Percentiles rank a stretch among this genome's conserved stretches.
Conservation (phyloP, 1,284 basidiomycete species). For the Sporisorium sorghi region DNA sequence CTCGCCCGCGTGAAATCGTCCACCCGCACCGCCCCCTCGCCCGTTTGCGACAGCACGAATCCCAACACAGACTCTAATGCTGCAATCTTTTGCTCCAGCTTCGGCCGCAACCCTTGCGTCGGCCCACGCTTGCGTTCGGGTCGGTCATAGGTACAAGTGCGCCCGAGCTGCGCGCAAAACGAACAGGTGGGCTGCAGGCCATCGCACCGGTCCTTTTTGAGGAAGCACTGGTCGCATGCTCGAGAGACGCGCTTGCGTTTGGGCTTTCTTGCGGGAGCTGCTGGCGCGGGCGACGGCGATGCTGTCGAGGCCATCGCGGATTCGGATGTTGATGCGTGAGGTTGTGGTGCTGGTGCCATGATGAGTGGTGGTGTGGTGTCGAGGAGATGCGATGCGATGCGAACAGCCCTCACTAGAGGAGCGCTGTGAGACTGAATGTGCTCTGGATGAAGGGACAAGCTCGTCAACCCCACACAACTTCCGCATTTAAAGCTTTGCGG, state of each 20-base stretch:
- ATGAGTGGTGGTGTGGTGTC: neutral
- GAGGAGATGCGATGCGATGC: neutral
- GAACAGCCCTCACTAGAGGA: too few species aligned
- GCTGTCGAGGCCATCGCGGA: neutral
- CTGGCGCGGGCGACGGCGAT: neutral
- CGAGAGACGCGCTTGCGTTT: slow-evolving; percentile 51
- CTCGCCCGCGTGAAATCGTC: neutral
- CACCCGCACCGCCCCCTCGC: neutral
- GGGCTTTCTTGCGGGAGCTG: neutral
- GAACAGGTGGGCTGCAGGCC: slow-evolving; percentile 31
- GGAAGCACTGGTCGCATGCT: slow-evolving; percentile 53
- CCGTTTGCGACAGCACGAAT: slow-evolving; percentile 7
- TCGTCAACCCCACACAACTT: neutral
- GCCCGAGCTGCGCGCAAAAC: slow-evolving; percentile 21
- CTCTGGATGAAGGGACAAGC: neutral
- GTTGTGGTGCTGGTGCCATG: neutral
- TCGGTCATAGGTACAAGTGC: slow-evolving; percentile 39
- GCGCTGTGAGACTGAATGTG: neutral
- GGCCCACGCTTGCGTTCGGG: slow-evolving; percentile 48
- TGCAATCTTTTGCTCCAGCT: slow-evolving; percentile 30
- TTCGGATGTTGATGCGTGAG: neutral
- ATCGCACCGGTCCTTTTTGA: slow-evolving; percentile 50
- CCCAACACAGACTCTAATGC: slow-evolving; percentile 37
- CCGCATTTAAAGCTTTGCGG: neutral
- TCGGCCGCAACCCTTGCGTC: slow-evolving; percentile 35